A percentile compares a stretch with the other conserved stretches of the same genome.
Evolutionary conservation across 2,329 filamentous ascomycete species (phyloP).

Genomic region (Aspergillus transmontanensis): DNA sequence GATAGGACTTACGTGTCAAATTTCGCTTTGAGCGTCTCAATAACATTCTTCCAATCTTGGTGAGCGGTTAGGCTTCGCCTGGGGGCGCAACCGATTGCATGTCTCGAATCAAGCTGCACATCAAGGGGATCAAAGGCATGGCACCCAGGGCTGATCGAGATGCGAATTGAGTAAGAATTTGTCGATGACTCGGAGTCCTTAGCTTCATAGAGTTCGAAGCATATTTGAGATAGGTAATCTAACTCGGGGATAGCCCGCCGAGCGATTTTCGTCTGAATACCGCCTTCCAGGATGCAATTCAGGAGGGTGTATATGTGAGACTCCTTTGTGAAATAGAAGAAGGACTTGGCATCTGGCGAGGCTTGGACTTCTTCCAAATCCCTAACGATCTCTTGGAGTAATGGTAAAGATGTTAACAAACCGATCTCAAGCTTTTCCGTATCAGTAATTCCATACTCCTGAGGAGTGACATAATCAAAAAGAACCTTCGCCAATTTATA

Average conservation of each 20-base stretch:
- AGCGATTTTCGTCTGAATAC: constrained; percentile 94
- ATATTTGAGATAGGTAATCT: constrained; percentile 96
- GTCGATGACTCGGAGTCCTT: constrained; percentile 76
- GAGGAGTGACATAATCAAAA: constrained; percentile 97
- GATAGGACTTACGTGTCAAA: constrained; percentile 79
- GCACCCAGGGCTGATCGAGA: constrained; percentile 92
- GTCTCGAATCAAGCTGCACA: constrained; percentile 92
- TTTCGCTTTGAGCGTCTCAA: constrained; percentile 90
- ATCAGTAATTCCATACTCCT: constrained; percentile 96
- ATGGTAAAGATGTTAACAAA: constrained; percentile 84
- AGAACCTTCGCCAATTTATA: constrained; percentile 93
- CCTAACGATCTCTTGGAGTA: constrained; percentile 94
- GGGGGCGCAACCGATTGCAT: constrained; percentile 94
- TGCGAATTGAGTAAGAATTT: constrained; percentile 94
- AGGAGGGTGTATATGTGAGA: constrained; percentile 97
- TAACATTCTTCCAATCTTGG: constrained; percentile 94
- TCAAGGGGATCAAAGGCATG: constrained; percentile 96
- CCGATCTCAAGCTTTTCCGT: constrained; percentile 98
- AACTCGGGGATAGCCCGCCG: constrained; percentile 94
- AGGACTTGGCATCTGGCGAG: constrained; percentile 88
- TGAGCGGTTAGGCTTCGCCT: constrained; percentile 86
- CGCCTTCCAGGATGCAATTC: constrained; percentile 96
- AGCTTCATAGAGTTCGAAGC: constrained; percentile 96
- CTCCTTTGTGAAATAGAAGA: constrained; percentile 99
- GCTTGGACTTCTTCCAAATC: constrained; percentile 97